phyloP scores from a whole-genome alignment of 2,329 filamentous ascomycete genomes.

The Colletotrichum sansevieriae region DNA sequence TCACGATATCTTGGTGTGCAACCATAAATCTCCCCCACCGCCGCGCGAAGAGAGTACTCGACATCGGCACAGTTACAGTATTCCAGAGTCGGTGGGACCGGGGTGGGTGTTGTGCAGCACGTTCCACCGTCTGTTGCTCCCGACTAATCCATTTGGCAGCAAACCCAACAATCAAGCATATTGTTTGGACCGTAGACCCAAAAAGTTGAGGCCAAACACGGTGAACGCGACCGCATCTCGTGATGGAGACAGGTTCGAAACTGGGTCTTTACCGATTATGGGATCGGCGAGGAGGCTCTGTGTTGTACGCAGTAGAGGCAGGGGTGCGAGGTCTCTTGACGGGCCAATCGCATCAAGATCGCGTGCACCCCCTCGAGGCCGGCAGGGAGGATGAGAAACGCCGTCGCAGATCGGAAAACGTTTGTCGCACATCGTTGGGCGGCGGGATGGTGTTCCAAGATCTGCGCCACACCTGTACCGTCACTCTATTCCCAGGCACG shows the following conservation, averaged over 20 bases:
- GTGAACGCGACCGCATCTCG: constrained; percentile 24
- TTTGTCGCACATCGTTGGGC: constrained; percentile 35
- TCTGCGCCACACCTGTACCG: constrained; percentile 36
- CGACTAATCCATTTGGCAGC: constrained; percentile 6
- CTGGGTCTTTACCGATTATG: constrained; percentile 16
- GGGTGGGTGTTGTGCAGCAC: constrained; percentile 14
- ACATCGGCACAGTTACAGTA: constrained; percentile 19
- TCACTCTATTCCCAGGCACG: not conserved
- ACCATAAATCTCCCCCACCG: not conserved
- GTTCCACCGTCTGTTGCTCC: constrained; percentile 20
- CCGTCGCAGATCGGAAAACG: constrained; percentile 37
- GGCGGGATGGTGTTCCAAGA: constrained; percentile 33
- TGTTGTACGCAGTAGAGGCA: constrained; percentile 16
- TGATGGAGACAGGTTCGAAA: constrained; percentile 39
- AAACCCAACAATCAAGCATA: constrained; percentile 15
- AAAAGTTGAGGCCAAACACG: constrained; percentile 41
- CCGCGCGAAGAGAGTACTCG: not conserved
- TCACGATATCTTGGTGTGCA: constrained; percentile 17
- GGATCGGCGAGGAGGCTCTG: constrained; percentile 31
- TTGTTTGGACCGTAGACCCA: constrained; percentile 13
- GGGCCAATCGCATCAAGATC: constrained; percentile 35
- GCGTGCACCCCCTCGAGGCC: not conserved
- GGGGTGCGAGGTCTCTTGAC: constrained; percentile 10
- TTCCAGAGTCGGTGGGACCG: not conserved
- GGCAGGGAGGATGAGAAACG: constrained; percentile 24